phyloP scores from a whole-genome alignment of 129 eudicot genomes.

The Gnaphalium uliginosum region DNA sequence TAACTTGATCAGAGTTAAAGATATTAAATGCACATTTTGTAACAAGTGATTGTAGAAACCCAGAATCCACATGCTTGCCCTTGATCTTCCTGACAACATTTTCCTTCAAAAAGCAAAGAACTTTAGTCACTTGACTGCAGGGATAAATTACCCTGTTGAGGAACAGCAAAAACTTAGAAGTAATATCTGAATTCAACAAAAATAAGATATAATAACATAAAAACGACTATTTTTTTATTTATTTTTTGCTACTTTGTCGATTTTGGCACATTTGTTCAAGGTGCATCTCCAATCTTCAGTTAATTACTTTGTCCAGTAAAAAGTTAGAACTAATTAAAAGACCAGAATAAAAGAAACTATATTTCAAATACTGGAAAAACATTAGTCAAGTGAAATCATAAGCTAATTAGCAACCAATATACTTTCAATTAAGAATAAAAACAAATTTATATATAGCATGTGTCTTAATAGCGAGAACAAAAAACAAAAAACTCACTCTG shows the following conservation, averaged over 20 bases:
- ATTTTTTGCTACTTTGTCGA: background rate
- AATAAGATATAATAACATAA: background rate
- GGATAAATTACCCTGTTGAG: background rate
- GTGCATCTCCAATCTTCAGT: background rate
- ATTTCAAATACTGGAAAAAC: too few species aligned
- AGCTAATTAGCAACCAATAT: background rate
- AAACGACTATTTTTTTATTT: background rate
- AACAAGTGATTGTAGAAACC: slow-evolving; percentile 57
- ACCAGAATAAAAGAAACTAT: background rate
- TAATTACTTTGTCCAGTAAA: background rate
- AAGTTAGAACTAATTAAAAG: background rate
- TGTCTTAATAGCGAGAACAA: background rate
- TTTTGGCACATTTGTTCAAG: slow-evolving; percentile 1
- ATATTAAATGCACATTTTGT: slow-evolving; percentile 62
- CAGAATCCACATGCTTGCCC: slow-evolving; percentile 46
- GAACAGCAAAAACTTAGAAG: background rate
- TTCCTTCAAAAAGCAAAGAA: slow-evolving; percentile 57
- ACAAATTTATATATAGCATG: background rate
- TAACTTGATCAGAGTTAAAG: slow-evolving; percentile 72
- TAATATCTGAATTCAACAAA: background rate
- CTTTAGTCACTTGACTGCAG: background rate
- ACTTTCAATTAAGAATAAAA: slow-evolving; percentile 4
- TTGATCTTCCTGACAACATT: slow-evolving; percentile 46
- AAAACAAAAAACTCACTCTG: slow-evolving; percentile 45
- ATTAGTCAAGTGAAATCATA: background rate